These are phyloP conservation scores for Sarocladium brachiariae DNA, from an alignment of 2,329 filamentous ascomycete species.

Conservation along the genomic window DNA sequence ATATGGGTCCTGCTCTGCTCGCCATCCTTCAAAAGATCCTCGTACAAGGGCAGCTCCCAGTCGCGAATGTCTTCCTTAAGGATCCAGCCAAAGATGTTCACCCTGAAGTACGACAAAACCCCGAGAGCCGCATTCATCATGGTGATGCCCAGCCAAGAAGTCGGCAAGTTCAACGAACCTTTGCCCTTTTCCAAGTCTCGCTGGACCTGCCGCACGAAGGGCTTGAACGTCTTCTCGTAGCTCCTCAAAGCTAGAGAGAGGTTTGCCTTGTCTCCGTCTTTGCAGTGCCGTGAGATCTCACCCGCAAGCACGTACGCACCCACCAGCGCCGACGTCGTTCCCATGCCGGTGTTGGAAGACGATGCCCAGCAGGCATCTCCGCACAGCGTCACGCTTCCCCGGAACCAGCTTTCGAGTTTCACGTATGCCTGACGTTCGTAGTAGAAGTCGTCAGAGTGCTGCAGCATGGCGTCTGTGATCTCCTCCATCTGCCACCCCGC, in stretches of 20 bases:
- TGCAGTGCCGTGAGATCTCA: constrained; percentile 25
- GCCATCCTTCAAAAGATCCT: not conserved
- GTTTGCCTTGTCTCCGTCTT: not conserved
- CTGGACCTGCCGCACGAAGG: not conserved
- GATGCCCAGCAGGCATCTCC: constrained; percentile 43
- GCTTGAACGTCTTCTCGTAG: constrained; percentile 1
- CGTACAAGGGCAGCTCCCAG: not conserved
- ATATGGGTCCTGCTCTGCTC: too few species aligned
- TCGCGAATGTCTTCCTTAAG: not conserved
- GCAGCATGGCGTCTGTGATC: constrained; percentile 22
- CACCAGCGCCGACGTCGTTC: constrained; percentile 35
- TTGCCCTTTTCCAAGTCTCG: constrained; percentile 2
- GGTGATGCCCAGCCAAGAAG: not conserved
- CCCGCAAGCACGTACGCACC: constrained; percentile 45
- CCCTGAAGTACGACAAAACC: not conserved
- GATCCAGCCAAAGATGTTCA: not conserved
- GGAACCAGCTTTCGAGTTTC: constrained; percentile 24
- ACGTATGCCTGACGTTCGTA: constrained; percentile 34
- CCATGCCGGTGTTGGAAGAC: constrained; percentile 38
- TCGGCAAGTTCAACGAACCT: not conserved
- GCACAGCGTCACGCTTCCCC: constrained; percentile 35
- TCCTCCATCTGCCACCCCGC: constrained; percentile 33
- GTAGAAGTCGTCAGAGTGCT: constrained; percentile 33
- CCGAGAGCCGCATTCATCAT: not conserved
- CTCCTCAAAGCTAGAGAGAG: not conserved